Evolutionary conservation across 2,329 filamentous ascomycete genomes (phyloP).

Genomic region (Trichoderma cornu-damae): DNA sequence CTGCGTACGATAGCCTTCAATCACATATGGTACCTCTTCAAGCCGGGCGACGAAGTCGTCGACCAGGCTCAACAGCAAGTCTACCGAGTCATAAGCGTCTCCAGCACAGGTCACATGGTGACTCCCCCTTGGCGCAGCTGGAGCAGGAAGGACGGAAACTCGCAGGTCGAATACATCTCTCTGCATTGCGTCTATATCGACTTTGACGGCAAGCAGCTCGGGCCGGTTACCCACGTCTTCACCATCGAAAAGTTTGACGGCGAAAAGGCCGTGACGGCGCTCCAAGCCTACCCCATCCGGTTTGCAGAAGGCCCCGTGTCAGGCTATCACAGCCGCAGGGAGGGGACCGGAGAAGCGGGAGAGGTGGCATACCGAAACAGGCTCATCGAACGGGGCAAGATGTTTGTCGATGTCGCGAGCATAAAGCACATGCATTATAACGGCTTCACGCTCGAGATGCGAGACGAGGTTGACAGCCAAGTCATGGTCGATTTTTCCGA

Average conservation of each 20-base stretch:
- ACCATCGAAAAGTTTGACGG: slow-evolving; percentile 26
- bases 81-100: slow-evolving; percentile 24
- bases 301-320: neutral
- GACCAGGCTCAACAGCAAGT: slow-evolving; percentile 22
- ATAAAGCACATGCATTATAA: slow-evolving; percentile 29
- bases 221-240: slow-evolving; percentile 26
- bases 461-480: slow-evolving; percentile 17
- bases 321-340: neutral
- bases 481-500: slow-evolving; percentile 18
- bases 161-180: neutral
- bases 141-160: neutral
- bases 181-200: slow-evolving; percentile 27
- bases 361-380: slow-evolving; percentile 11
- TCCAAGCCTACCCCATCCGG: slow-evolving; percentile 28
- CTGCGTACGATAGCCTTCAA: slow-evolving; percentile 20
- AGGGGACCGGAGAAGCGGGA: neutral
- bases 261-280: slow-evolving; percentile 23
- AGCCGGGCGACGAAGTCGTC: slow-evolving; percentile 25
- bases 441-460: neutral
- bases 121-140: neutral
- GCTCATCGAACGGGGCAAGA: slow-evolving; percentile 23
- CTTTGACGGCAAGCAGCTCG: slow-evolving; percentile 30
- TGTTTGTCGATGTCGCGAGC: slow-evolving; percentile 21
- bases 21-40: slow-evolving; percentile 30
- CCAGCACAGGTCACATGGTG: slow-evolving; percentile 11